Base-by-base conservation (phyloP, 1,284 basidiomycete genomes). In the Ceratobasidium sp. region DNA sequence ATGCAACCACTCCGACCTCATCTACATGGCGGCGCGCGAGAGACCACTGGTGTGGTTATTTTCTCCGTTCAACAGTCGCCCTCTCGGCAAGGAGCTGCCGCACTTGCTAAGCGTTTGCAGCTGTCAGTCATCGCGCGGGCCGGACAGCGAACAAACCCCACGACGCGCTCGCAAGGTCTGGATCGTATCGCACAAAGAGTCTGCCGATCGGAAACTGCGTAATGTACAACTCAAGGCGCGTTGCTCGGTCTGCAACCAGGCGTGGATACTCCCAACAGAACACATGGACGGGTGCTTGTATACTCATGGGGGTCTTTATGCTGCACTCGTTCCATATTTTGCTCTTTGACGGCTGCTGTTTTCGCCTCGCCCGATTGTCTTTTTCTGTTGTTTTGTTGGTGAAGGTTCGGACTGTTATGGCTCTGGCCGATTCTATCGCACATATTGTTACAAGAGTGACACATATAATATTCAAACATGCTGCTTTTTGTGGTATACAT, bases 81-180 rank as follows among this genome's bases (percentile, higher is more conserved):
- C 71, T 10, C 50, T 75, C 30, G 71, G 71, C 5, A 75, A 75
- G 50, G 59, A 75, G 60, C 46, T 75, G 0, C 71, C 71, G 1
- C 48, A 65, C 27, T 0, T 65, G 14, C 62, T 75, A 2, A 41
- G 10, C 20, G 44, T 52, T 5, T 75, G 71, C 33, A 18, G 16
- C 1, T 75, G 71, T 48, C 8, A 10, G 33, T 50, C 33, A n/a
- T n/a, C n/a, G n/a, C n/a, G n/a, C n/a, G n/a, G n/a, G n/a, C 23
- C n/a, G 68, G 35, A 4, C 5, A 27, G 20, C 18, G 35, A 41
- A 7, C 18, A 44, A n/a, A 20, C 16, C 3, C 4, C 27, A 41
- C 59, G 48, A 3, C 38, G 38, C 33, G 1, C 3, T 10, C 66
- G 66, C 14, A 75, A 65, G 54, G 46, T 65, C 7, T 75, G 71